These are phyloP conservation scores for Dactylellina leptospora DNA, from an alignment of 2,329 filamentous ascomycete species.

Conservation along the genomic window DNA sequence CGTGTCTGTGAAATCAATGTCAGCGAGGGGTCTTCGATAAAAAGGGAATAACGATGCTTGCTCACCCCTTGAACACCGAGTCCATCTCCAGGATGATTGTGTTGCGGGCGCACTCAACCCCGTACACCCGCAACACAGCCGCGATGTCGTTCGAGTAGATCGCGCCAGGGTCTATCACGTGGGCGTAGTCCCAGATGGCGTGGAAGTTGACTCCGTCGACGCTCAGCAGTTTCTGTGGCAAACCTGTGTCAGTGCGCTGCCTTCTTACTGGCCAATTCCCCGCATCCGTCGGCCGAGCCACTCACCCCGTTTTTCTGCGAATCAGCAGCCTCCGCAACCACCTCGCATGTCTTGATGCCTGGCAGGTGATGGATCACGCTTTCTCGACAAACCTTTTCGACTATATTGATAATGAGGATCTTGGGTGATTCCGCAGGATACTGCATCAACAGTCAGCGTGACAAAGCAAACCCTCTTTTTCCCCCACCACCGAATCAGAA, in stretches of 20 bases:
- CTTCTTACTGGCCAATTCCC: too few relatives aligned
- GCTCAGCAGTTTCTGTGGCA: constrained; percentile 64
- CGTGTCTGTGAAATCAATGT: constrained; percentile 68
- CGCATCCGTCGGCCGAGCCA: too few relatives aligned
- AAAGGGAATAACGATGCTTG: neutral
- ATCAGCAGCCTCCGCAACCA: constrained; percentile 61
- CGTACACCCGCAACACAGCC: constrained; percentile 83
- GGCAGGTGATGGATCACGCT: constrained; percentile 87
- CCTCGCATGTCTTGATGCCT: constrained; percentile 69
- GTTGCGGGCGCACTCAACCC: constrained; percentile 88
- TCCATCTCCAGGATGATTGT: constrained; percentile 88
- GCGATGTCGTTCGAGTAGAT: constrained; percentile 93
- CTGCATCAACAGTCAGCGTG: constrained; percentile 58
- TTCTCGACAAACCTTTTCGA: constrained; percentile 79
- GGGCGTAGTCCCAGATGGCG: constrained; percentile 87
- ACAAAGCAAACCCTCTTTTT: too few relatives aligned
- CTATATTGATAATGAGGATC: constrained; percentile 88
- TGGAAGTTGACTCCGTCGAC: constrained; percentile 83
- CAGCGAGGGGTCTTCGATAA: too few relatives aligned
- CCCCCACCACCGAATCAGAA: neutral
- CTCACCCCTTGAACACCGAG: constrained; percentile 76
- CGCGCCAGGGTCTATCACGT: constrained; percentile 79
- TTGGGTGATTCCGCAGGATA: constrained; percentile 85
- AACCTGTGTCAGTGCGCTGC: too few relatives aligned
- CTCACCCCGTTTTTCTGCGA: constrained; percentile 59